Base-by-base conservation (phyloP, 148 eudicot species). In the Persicaria maculosa region DNA sequence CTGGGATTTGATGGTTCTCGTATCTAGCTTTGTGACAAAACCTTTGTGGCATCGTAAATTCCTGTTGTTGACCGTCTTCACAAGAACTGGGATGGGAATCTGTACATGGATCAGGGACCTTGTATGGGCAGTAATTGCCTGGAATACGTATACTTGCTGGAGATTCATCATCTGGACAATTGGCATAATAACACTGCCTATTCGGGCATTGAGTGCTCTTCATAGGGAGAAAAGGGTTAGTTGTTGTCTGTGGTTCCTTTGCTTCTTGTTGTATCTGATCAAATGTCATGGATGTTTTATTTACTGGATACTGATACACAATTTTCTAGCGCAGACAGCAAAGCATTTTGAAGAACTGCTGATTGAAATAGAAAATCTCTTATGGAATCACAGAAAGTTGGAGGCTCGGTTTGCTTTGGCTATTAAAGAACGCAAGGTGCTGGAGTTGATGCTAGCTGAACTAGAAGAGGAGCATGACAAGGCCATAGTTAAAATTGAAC, bases 391-490 rank as follows among this genome's bases (percentile, higher is more conserved):
- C 48, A 86, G 86, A 79, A 84, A 82, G 71, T 84, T 91, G 55
- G 81, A 84, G 73, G 85, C 81, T 58, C 82, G 78, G 68, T 72
- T 86, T 44, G 79, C 77, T 65, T 47, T 79, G 71, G 87, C 87
- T 19, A 73, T 77, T 73, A 89, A 86, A 84, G 94, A 93, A 65
- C 79, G 73, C 25, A 78, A 76, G 44, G 75, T 82, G 80, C 73
- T 88, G 84, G 88, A 91, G 74, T 78, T 80, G 11, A 81, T 91
- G 85, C 77, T 91, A 74, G 78, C 81, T 70, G 95, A 93, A 79
- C 72, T 91, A 76, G 98, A 91, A 83, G 90, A 86, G 19, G 93
- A 93, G 76, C 97, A 93, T 65, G 95, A 89, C 44, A 82, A 84
- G 75, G 91, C 98, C 58, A 86, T 91, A 72, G 62, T 54, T 47